phyloP scores from a whole-genome alignment of 2,329 filamentous ascomycete genomes.

The Tympanopsis confertula region DNA sequence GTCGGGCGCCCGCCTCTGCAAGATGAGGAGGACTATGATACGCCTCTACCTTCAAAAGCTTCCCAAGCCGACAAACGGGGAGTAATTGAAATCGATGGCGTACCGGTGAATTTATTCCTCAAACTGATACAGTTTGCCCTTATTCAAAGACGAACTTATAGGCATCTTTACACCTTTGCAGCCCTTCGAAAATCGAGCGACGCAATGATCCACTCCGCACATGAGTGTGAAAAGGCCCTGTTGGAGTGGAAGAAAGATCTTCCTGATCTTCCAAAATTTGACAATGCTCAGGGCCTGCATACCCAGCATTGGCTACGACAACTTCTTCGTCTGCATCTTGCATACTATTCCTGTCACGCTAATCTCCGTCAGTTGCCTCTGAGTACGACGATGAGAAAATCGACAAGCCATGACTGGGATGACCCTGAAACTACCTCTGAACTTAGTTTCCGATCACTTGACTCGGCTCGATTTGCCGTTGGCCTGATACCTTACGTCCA shows the following conservation, averaged over 20 bases:
- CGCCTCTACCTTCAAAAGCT: conserved; percentile 6
- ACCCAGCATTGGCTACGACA: neutral
- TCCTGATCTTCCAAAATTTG: neutral
- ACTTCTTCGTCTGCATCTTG: neutral
- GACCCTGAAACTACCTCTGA: too few species aligned
- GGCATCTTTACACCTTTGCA: neutral
- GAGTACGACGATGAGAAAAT: too few species aligned
- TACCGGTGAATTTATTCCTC: neutral
- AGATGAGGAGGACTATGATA: conserved; percentile 8
- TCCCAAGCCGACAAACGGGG: conserved; percentile 1
- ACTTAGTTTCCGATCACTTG: neutral
- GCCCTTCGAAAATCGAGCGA: neutral
- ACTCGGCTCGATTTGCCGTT: neutral
- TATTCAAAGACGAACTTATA: neutral
- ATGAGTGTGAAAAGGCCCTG: neutral
- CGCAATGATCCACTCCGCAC: neutral
- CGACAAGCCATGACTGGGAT: too few species aligned
- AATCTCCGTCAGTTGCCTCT: neutral
- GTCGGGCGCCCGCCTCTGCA: conserved; percentile 9
- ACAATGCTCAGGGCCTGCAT: too few species aligned
- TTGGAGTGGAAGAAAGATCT: neutral
- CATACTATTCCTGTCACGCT: neutral
- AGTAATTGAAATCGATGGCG: neutral
- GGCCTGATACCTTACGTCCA: neutral
- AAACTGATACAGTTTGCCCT: neutral